These are phyloP conservation scores for Abrus precatorius DNA, from an alignment of 306 rosid genomes.

Conservation along the genomic window DNA sequence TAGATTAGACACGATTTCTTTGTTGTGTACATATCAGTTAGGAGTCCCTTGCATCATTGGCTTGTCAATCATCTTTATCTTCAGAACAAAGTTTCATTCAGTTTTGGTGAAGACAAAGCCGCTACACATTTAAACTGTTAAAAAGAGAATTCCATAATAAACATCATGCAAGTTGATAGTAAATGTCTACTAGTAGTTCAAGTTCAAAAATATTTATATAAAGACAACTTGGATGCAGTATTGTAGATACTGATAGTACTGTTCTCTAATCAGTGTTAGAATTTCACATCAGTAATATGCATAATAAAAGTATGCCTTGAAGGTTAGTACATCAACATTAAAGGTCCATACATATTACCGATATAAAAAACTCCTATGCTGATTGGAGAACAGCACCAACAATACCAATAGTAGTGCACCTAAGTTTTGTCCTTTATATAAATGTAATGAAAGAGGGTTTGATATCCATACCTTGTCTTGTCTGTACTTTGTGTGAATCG, in stretches of 20 bases:
- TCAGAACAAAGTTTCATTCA: constrained; percentile 52
- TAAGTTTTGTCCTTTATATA: neutral
- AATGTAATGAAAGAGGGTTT: neutral
- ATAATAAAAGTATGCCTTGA: too few species aligned
- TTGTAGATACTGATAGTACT: too few species aligned
- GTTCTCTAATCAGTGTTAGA: too few species aligned
- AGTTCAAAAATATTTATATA: neutral
- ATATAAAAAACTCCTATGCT: too few species aligned
- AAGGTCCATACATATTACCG: too few species aligned
- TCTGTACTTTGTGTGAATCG: constrained; percentile 74
- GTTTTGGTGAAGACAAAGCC: constrained; percentile 70
- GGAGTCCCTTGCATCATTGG: constrained; percentile 43
- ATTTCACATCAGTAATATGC: too few species aligned
- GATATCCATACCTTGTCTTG: constrained; percentile 71
- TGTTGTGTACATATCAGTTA: constrained; percentile 52
- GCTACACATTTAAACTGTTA: constrained; percentile 81
- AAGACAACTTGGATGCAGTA: too few species aligned
- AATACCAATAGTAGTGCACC: too few species aligned
- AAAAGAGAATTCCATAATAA: constrained; percentile 27
- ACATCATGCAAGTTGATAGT: constrained; percentile 27
- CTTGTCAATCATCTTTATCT: constrained; percentile 36
- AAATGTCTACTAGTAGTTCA: neutral
- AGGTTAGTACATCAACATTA: too few species aligned
- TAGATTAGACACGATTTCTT: constrained; percentile 51
- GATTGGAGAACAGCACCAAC: too few species aligned